Base-by-base conservation (phyloP, 108 stramenopile species). In the Skeletonema grethae region DNA sequence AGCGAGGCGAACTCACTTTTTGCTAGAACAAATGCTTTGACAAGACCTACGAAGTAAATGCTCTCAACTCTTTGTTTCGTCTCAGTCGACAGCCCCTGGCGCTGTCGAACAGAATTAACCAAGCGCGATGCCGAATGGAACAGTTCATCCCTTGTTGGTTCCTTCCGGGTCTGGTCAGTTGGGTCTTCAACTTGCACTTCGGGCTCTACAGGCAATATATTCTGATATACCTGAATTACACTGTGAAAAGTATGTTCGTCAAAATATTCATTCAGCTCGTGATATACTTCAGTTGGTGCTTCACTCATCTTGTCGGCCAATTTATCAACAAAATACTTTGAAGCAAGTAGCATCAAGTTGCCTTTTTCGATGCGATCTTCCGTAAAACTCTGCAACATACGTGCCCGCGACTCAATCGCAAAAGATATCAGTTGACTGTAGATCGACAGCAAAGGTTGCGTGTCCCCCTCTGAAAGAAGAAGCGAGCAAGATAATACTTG, bases 261-360 rank as follows among this genome's bases (percentile, higher is more conserved):
- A 25, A 41, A 12, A 38, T 61, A 43, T 16, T 53, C 24, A 8
- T 71, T 32, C 13, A 70, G 10, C 7, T 30, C 12, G 57, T 36
- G 25, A n/a, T 61, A 3, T 9, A 61, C 1, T 29, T 67, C 57
- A 25, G 32, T 28, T 7, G 65, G 20, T 16, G 48, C 45, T 28
- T 45, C n/a, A 30, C 20, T 53, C 22, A 82, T 46, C 18, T 60
- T 53, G 30, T 71, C 48, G 55, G 32, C 67, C 36, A 71, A 43
- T 67, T 82, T 82, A 53, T 83, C 78, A 34, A 69, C 59, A 69
- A 83, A 83, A 58, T 68, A 75, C 45, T 41, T 71, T 15, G 69
- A 73, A 31, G 58, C 36, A 10, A 59, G 11, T 29, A 79, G 24
- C 7, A 69, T 57, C 46, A 57, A 13, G 25, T 75, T 45, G 4